Base-by-base conservation (phyloP, 495 filamentous ascomycete genomes). In the Tuber aestivum region DNA sequence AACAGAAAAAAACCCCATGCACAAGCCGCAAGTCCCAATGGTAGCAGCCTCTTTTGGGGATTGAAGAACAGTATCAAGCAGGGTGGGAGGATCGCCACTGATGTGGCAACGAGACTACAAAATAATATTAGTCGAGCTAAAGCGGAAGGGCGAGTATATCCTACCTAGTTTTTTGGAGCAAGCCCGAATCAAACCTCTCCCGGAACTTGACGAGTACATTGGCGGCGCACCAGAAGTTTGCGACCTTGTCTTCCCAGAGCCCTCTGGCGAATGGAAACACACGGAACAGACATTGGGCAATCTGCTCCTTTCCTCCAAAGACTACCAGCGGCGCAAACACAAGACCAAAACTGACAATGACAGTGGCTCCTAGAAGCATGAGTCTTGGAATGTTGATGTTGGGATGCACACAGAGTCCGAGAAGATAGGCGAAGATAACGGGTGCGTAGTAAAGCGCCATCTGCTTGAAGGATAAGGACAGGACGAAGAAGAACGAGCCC, bases 381-480 rank as follows among this genome's bases (percentile, higher is more conserved):
- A 99, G 87, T 12, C 93, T 90, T 2, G 86, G 70, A n/a, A 92
- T 78, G 69, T 91, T 90, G 78, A 94, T 85, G 16, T 88, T 86
- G 10, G 94, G 94, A 74, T 92, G 91, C 37, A 95, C 79, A 84
- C 94, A 97, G 82, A 90, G 88, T 12, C 95, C 95, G 9, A 97
- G 86, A 1, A 99, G 90, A 80, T 94, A 98, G 10, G 94, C 91
- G 83, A 97, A 97, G 72, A 98, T 90, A 20, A 91, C 90, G 1
- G 96, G 94, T 4, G 95, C 94, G 83, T 97, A 99, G 84, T 97
- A 99, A 16, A 99, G 86, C 5, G 95, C 95, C 95, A 99, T 99
- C 83, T 99, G 95, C 86, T 99, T 99, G 86, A 97, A 99, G 20
- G 92, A 92, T 37, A 99, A 85, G 23, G 94, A 92, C 2, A 90